A percentile compares a stretch with the other conserved stretches of the same genome.
Evolutionary conservation across 75 land plant species (phyloP).

Genomic region (Cryptomeria japonica): DNA sequence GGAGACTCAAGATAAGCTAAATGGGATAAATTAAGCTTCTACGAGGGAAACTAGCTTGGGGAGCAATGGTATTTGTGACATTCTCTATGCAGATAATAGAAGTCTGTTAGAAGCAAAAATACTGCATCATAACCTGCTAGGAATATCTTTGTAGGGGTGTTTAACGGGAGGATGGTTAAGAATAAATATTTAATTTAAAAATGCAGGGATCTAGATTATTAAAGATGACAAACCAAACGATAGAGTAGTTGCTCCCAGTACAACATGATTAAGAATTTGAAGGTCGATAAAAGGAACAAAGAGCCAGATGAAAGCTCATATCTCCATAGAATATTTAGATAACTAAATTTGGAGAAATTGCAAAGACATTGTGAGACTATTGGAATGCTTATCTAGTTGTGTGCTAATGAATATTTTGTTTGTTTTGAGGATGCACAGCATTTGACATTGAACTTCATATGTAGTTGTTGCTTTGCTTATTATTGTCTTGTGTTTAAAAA

Average conservation of each 20-base stretch:
- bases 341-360: background rate
- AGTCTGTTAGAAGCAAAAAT: background rate
- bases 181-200: no score
- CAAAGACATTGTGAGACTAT: background rate
- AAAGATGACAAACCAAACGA: background rate
- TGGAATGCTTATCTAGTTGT: background rate
- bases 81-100: background rate
- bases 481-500: background rate
- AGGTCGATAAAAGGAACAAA: background rate
- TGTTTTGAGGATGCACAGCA: background rate
- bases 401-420: background rate
- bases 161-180: background rate
- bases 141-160: background rate
- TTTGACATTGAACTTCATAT: background rate
- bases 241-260: background rate
- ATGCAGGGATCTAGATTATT: background rate
- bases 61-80: no score
- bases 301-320: background rate
- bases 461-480: background rate
- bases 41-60: no score
- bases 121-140: background rate
- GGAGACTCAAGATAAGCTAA: no score
- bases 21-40: no score
- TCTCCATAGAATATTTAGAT: no score
- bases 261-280: background rate